Evolutionary conservation across 2,329 filamentous ascomycete species (phyloP), one percentile per base, ranked within the genome.

Genomic region (Intubia oerlemansii): DNA sequence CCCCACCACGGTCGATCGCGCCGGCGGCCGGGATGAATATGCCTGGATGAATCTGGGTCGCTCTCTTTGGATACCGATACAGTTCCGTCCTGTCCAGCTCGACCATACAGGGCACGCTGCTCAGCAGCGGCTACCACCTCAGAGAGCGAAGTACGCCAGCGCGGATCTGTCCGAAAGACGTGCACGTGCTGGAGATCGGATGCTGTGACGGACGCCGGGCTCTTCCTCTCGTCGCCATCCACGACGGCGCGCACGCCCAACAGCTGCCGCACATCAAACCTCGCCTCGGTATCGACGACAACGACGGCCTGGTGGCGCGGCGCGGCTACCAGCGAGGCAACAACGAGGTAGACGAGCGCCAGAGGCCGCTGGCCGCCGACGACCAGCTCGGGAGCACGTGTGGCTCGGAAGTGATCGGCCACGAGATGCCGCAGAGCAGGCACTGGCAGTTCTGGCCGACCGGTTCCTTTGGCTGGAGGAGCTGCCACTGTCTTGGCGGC

Each of bases 1-100:
- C 65, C 64, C 64, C 65, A 69, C 55, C 57, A 66, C 34, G 56
- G 52, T 4, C 64, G 53, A 16, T 39, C 44, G 5, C 50, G 48
- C 35, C 58, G 65, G 21, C 39, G 41, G n/a, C n/a, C n/a, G n/a
- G n/a, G n/a, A n/a, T n/a, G n/a, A n/a, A n/a, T n/a, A n/a, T n/a
- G n/a, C n/a, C 34, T 53, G 51, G 6, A 41, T 33, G n/a, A n/a
- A n/a, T n/a, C n/a, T n/a, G n/a, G n/a, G n/a, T n/a, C n/a, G n/a
- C n/a, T n/a, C n/a, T n/a, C n/a, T n/a, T n/a, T n/a, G n/a, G n/a
- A n/a, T n/a, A n/a, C n/a, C n/a, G n/a, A n/a, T n/a, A n/a, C n/a
- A n/a, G n/a, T n/a, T n/a, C n/a, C n/a, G n/a, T n/a, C n/a, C n/a
- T n/a, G n/a, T n/a, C n/a, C n/a, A n/a, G n/a, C n/a, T n/a, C n/a